Conservation (phyloP, 805 yeast genomes). For the Metschnikowia amazonensis region DNA sequence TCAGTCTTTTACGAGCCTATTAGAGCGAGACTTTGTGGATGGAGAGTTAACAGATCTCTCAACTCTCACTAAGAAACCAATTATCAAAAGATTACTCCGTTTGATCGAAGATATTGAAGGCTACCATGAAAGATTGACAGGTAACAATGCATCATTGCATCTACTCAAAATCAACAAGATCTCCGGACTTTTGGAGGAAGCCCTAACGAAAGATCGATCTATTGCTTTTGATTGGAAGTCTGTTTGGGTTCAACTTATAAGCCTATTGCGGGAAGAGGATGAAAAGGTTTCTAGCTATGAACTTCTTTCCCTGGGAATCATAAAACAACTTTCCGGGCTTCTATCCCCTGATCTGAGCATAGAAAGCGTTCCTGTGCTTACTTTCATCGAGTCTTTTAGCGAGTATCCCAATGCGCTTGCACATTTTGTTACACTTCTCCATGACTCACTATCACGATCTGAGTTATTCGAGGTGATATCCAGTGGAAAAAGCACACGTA, state of each 20-base stretch:
- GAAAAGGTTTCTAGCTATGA: slow-evolving; percentile 65
- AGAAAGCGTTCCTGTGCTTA: slow-evolving; percentile 19
- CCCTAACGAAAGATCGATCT: background rate
- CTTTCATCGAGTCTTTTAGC: slow-evolving; percentile 45
- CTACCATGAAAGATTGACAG: background rate
- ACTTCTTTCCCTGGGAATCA: slow-evolving; percentile 63
- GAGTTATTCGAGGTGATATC: slow-evolving; percentile 68
- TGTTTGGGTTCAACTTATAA: slow-evolving; percentile 24
- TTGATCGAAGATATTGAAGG: slow-evolving; percentile 1
- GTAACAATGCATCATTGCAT: background rate
- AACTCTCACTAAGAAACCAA: slow-evolving; percentile 1
- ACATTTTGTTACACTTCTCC: slow-evolving; percentile 34
- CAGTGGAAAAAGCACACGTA: slow-evolving; percentile 31
- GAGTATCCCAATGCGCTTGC: slow-evolving; percentile 16
- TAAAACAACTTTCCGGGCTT: slow-evolving; percentile 27
- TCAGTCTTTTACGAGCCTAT: background rate
- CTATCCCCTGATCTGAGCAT: background rate
- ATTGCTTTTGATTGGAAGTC: slow-evolving; percentile 22
- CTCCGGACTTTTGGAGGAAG: background rate
- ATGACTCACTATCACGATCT: slow-evolving; percentile 67
- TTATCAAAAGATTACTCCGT: background rate
- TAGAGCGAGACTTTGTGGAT: slow-evolving; percentile 1
- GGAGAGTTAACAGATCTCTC: background rate
- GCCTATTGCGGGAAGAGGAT: slow-evolving; percentile 11
- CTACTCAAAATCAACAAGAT: background rate